Percentiles rank a stretch among this genome's conserved stretches.
These are phyloP conservation scores for Circinella minor DNA, from an alignment of 371 early-diverging fungal genomes.

Conservation along the genomic window DNA sequence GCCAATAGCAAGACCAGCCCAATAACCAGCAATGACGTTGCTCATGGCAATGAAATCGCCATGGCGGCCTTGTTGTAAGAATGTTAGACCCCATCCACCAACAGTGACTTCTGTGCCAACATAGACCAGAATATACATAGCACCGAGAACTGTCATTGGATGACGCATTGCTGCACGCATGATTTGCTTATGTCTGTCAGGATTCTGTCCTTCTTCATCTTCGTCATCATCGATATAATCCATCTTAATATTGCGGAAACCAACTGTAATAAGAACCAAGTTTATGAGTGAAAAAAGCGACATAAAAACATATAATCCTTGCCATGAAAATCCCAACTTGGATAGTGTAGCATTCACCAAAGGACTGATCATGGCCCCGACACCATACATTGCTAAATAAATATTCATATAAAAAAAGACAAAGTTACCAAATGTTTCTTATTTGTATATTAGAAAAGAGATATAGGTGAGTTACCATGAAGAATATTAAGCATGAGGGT, in stretches of 20 bases:
- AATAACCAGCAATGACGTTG: constrained; percentile 39
- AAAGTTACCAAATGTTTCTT: not conserved
- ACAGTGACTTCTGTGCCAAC: constrained; percentile 38
- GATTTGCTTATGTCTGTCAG: constrained; percentile 8
- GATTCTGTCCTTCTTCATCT: not conserved
- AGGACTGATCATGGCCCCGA: constrained; percentile 38
- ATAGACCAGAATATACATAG: constrained; percentile 33
- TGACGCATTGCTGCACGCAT: constrained; percentile 22
- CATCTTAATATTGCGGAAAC: constrained; percentile 23
- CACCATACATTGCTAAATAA: constrained; percentile 27
- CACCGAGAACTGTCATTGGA: constrained; percentile 32
- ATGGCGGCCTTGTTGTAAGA: constrained; percentile 25
- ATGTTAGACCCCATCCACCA: constrained; percentile 41
- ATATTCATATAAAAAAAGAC: not conserved
- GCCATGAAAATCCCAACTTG: constrained; percentile 25
- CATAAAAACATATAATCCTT: constrained; percentile 26
- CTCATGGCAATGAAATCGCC: constrained; percentile 30
- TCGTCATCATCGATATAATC: constrained; percentile 15
- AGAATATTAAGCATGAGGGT: constrained; percentile 36
- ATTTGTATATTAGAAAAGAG: not conserved
- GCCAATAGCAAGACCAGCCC: constrained; percentile 37
- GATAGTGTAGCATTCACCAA: constrained; percentile 24
- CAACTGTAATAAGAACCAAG: constrained; percentile 15
- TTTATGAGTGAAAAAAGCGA: constrained; percentile 21
- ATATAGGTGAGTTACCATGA: constrained; percentile 29